Evolutionary conservation across 768 basidiomycete genomes (phyloP), one percentile per base, ranked within the genome.

Genomic region (Lyophyllum shimeji): DNA sequence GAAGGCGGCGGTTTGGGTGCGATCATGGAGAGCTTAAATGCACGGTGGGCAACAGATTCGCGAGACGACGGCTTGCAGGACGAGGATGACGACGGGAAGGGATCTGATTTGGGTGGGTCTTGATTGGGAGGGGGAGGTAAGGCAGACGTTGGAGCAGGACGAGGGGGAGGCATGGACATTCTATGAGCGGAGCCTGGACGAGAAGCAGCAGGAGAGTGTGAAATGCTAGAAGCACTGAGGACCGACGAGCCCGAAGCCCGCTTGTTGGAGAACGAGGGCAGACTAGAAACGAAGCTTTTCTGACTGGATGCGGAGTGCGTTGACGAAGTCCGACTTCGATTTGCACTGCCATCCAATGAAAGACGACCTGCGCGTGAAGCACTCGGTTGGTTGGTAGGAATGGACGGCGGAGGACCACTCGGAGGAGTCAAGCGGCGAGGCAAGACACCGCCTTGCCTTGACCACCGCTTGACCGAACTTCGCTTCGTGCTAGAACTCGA

Each of bases 91-190:
- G 68, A 48, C 17, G 66, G 57, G n/a, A 55, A 47, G 8, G 60
- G 50, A 24, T 60, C 58, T 21, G 60, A 59, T 48, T 55, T 68
- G 42, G 57, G 65, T 46, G 50, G 57, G 55, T 63, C 71, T 39
- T 60, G 73, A 46, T 65, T 63, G 3, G 89, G 89, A 7, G 88
- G 83, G 46, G 86, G 85, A 13, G 89, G 89, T 15, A 86, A 81
- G 6, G 88, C 86, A 47, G 79, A 79, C 24, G 80, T 86, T 0
- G 90, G 89, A 3, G 86, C 82, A 27, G 90, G 90, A 13, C 87
- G 84, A 25, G 83, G 90, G 2, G 89, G 83, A 2, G 82, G 88
- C 67, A 88, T 80, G 3, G 87, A 89, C 18, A 73, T 64, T 39
- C 89, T 77, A 62, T 85, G 79, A 27, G 87, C 77, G 4, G 75